Conservation (phyloP, 163 green algal genomes). For the Scenedesmus sp. region DNA sequence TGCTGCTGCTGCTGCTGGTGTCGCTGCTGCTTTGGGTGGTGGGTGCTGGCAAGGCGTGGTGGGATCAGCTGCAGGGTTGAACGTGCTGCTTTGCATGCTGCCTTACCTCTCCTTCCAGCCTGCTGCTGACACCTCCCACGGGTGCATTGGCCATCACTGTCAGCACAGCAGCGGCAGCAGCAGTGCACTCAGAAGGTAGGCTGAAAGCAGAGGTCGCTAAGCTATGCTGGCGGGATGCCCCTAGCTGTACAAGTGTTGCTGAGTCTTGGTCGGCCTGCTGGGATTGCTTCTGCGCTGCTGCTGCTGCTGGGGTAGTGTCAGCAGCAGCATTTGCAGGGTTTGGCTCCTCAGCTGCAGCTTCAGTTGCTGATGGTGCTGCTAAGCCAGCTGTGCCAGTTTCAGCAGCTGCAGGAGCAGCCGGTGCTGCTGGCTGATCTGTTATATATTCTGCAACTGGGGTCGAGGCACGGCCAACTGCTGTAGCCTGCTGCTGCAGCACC, state of each 20-base stretch:
- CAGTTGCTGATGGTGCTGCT: slow-evolving; percentile 4
- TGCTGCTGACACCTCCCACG: background rate
- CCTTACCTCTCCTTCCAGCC: no score
- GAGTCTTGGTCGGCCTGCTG: background rate
- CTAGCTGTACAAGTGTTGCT: background rate
- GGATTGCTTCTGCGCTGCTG: background rate
- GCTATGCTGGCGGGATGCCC: background rate
- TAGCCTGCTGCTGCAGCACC: background rate
- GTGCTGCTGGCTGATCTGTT: background rate
- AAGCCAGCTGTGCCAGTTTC: background rate
- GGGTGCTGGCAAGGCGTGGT: background rate
- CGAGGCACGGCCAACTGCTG: background rate
- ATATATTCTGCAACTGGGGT: background rate
- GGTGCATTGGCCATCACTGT: background rate
- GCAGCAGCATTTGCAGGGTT: background rate
- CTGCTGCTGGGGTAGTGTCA: background rate
- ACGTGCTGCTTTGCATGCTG: background rate
- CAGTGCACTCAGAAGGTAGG: background rate
- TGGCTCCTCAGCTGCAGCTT: background rate
- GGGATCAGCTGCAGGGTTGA: background rate
- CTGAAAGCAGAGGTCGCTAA: background rate
- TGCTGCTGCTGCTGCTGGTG: background rate
- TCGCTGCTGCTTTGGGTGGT: background rate
- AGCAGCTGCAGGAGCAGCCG: background rate
- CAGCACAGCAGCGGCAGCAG: slow-evolving; percentile 7